Percentiles rank a stretch among this genome's conserved stretches.
Conservation (phyloP, 1,139 yeast genomes). For the Geotrichum carabidarum region DNA sequence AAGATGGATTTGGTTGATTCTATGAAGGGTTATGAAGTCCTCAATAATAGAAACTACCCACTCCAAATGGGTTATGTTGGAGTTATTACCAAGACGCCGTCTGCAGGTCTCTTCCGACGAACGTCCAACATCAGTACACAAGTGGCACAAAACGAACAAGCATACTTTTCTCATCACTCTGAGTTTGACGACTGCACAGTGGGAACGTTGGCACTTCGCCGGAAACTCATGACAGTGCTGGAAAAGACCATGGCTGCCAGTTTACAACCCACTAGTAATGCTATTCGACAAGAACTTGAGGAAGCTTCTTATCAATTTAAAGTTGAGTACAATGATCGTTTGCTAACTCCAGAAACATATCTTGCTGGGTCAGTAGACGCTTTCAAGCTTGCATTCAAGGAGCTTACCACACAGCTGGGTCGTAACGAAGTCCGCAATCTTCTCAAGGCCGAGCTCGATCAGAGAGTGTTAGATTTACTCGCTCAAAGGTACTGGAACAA, state of each 20-base stretch:
- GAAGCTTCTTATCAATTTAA: conserved; percentile 90
- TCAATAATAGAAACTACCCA: conserved; percentile 79
- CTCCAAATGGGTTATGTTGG: conserved; percentile 96
- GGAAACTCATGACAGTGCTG: conserved; percentile 75
- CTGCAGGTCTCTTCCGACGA: conserved; percentile 35
- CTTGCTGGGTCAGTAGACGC: conserved; percentile 87
- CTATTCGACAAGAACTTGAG: conserved; percentile 86
- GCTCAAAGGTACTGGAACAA: conserved; percentile 93
- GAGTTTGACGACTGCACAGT: conserved; percentile 66
- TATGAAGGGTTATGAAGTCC: conserved; percentile 58
- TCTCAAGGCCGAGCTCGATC: conserved; percentile 81
- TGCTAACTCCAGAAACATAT: conserved; percentile 87
- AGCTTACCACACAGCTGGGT: conserved; percentile 75
- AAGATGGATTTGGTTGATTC: conserved; percentile 87
- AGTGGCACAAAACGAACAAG: conserved; percentile 44
- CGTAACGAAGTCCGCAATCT: conserved; percentile 75
- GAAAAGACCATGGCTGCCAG: conserved; percentile 90
- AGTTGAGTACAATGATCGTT: conserved; percentile 93
- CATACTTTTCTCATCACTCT: conserved; percentile 52
- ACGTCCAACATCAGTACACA: conserved; percentile 30
- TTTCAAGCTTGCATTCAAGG: conserved; percentile 81
- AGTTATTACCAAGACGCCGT: conserved; percentile 79
- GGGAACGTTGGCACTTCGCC: conserved; percentile 71
- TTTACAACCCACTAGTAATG: conserved; percentile 77
- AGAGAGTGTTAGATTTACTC: conserved; percentile 73